A percentile compares a stretch with the other conserved stretches of the same genome.
Conservation (phyloP, 2,329 filamentous ascomycete species). For the Penicillium sp. region DNA sequence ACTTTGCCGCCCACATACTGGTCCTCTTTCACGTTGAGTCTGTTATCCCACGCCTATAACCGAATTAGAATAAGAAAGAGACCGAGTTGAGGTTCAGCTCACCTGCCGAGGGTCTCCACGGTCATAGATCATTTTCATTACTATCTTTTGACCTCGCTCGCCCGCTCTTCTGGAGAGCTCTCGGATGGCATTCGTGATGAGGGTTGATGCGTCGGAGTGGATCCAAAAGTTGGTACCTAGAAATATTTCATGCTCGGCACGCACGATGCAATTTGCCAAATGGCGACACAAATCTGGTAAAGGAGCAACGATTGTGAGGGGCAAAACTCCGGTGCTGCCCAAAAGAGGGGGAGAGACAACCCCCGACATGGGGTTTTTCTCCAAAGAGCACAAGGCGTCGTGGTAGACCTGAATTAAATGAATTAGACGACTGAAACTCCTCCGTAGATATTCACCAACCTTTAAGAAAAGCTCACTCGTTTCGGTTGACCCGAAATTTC, state of each 20-base stretch:
- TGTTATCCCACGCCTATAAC: constrained; percentile 61
- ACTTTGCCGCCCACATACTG: constrained; percentile 63
- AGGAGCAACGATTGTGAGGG: constrained; percentile 69
- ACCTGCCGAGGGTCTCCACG: constrained; percentile 66
- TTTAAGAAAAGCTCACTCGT: constrained; percentile 70
- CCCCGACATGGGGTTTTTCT: constrained; percentile 45
- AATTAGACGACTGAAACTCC: background rate
- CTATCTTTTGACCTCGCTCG: constrained; percentile 56
- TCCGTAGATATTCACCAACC: constrained; percentile 35
- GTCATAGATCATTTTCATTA: constrained; percentile 77
- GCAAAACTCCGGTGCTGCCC: constrained; percentile 65
- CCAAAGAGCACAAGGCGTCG: constrained; percentile 56
- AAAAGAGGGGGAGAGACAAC: constrained; percentile 61
- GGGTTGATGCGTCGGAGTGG: constrained; percentile 65
- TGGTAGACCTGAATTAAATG: constrained; percentile 60
- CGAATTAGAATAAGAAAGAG: background rate
- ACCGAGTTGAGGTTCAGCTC: background rate
- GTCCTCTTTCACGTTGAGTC: constrained; percentile 60
- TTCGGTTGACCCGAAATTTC: constrained; percentile 64
- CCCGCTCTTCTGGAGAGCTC: constrained; percentile 70
- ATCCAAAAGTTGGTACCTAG: constrained; percentile 78
- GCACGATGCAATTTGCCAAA: constrained; percentile 73
- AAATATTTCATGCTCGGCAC: constrained; percentile 72
- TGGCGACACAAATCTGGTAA: constrained; percentile 73
- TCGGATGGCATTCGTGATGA: constrained; percentile 68